Evolutionary conservation across 139 green algal species (phyloP).

Genomic region (Ulvella scutata): DNA sequence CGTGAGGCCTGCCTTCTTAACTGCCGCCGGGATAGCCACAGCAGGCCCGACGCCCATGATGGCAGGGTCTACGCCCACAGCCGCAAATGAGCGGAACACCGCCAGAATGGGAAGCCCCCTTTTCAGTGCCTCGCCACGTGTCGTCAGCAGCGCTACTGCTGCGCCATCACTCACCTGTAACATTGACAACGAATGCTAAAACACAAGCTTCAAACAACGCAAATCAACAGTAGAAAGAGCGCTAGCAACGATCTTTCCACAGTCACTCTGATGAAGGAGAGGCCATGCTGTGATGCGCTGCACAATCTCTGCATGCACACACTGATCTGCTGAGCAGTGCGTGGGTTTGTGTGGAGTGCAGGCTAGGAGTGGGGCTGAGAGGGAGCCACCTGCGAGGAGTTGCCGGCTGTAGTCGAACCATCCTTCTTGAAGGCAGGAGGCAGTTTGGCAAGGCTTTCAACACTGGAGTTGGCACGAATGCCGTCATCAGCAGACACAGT

Average conservation of each 20-base stretch:
- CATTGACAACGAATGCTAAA: no score
- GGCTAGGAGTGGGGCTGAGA: no score
- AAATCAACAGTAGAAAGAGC: no score
- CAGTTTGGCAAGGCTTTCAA: conserved; percentile 50
- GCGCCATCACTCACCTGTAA: conserved; percentile 89
- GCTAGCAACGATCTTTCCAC: no score
- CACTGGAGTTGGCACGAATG: conserved; percentile 58
- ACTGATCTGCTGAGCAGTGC: no score
- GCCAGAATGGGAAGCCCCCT: conserved; percentile 77
- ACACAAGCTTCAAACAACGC: no score
- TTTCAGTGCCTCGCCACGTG: conserved; percentile 58
- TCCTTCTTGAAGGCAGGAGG: conserved; percentile 83
- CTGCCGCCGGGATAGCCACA: conserved; percentile 83
- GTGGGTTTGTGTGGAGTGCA: no score
- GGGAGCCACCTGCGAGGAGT: conserved; percentile 61
- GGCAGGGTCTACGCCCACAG: conserved; percentile 83
- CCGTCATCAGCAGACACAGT: conserved; percentile 77
- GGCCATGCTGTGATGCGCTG: no score
- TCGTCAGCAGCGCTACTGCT: conserved; percentile 84
- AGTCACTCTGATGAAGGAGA: no score
- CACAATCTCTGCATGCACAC: no score
- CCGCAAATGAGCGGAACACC: conserved; percentile 78
- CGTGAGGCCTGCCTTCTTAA: conserved; percentile 32
- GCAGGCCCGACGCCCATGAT: conserved; percentile 96
- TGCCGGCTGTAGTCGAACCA: conserved; percentile 87